A percentile compares a stretch with the other conserved stretches of the same genome.
phyloP scores from a whole-genome alignment of 208 protist genomes.

The Angomonas desouzai region DNA sequence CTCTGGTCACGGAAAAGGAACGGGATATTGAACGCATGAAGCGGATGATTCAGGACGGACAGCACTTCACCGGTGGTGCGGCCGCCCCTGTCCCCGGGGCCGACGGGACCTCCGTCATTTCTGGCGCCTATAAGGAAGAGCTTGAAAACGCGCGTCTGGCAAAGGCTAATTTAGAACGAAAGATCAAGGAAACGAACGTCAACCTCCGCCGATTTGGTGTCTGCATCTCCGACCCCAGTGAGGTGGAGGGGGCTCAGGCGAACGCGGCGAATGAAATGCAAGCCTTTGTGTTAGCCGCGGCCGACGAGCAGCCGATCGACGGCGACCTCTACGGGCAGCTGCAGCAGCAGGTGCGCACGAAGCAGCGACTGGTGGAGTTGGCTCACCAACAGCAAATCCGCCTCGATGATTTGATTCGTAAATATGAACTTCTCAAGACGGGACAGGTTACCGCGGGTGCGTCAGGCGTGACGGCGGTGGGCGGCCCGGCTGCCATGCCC shows the following conservation, averaged over 20 bases:
- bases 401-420: slow-evolving; percentile 80
- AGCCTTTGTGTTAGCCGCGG: slow-evolving; percentile 67
- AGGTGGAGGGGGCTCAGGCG: slow-evolving; percentile 18
- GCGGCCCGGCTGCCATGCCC: not conserved
- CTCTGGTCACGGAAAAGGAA: slow-evolving; percentile 58
- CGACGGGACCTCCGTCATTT: too few relatives aligned
- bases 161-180: slow-evolving; percentile 49
- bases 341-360: slow-evolving; percentile 85
- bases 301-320: slow-evolving; percentile 62
- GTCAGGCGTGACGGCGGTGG: slow-evolving; percentile 6
- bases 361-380: slow-evolving; percentile 82
- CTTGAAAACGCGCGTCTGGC: slow-evolving; percentile 55
- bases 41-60: slow-evolving; percentile 71
- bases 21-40: slow-evolving; percentile 75
- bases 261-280: slow-evolving; percentile 26
- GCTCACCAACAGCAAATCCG: slow-evolving; percentile 80
- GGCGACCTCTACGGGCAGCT: slow-evolving; percentile 71
- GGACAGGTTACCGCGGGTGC: slow-evolving; percentile 57
- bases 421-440: slow-evolving; percentile 87
- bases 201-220: slow-evolving; percentile 77
- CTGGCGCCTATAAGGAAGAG: slow-evolving; percentile 38
- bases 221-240: slow-evolving; percentile 58
- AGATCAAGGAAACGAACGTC: slow-evolving; percentile 76
- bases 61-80: not conserved
- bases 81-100: too few relatives aligned